phyloP scores from a whole-genome alignment of 345 rosid species.

The Isatis tinctoria region DNA sequence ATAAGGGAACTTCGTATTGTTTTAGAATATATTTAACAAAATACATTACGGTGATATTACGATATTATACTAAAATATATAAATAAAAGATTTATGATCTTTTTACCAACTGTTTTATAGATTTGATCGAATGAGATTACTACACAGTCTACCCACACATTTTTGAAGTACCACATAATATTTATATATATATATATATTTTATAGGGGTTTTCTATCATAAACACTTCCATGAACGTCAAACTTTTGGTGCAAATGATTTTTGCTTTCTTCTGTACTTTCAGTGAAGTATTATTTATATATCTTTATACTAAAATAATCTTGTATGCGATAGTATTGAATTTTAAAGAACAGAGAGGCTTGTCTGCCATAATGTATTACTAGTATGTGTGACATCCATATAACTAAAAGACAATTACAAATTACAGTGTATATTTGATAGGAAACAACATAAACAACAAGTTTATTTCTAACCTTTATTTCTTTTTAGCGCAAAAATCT shows the following conservation, averaged over 20 bases:
- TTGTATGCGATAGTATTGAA: neutral
- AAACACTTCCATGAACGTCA: neutral
- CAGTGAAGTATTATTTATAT: neutral
- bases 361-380: neutral
- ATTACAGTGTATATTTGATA: neutral
- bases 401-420: neutral
- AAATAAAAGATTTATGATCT: too few relatives aligned
- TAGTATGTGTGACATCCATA: neutral
- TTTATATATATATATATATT: neutral
- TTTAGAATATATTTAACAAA: too few relatives aligned
- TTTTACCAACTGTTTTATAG: too few relatives aligned
- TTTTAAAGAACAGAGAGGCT: neutral
- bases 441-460: neutral
- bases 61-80: too few relatives aligned
- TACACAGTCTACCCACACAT: too few relatives aligned
- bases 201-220: neutral
- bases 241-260: neutral
- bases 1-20: too few relatives aligned
- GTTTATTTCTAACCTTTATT: neutral
- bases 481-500: slow-evolving; percentile 1
- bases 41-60: too few relatives aligned
- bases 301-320: neutral
- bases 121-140: too few relatives aligned
- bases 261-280: neutral
- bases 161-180: too few relatives aligned